phyloP scores from a whole-genome alignment of 2,329 filamentous ascomycete genomes.

The Pseudogymnoascus sp. region DNA sequence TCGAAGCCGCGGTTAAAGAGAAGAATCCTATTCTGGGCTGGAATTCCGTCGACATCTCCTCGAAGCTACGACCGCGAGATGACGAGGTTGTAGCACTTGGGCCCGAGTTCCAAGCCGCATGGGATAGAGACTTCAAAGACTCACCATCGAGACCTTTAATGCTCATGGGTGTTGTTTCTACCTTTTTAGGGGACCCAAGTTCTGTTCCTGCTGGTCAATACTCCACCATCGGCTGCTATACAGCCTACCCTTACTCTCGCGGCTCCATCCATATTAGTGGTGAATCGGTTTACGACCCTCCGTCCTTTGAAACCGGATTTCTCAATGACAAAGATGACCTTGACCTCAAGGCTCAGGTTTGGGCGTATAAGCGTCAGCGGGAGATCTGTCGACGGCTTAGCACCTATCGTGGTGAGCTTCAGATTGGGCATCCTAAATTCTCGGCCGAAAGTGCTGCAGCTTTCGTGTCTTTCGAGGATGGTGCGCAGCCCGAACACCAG shows the following conservation, averaged over 20 bases:
- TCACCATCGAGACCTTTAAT: conserved; percentile 32
- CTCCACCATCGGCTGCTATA: conserved; percentile 45
- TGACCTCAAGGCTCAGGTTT: conserved; percentile 51
- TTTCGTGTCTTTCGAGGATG: conserved; percentile 25
- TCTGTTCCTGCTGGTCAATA: conserved; percentile 40
- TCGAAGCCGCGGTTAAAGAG: conserved; percentile 37
- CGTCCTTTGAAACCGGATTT: conserved; percentile 47
- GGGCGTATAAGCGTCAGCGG: conserved; percentile 59
- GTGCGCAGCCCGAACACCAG: conserved; percentile 17
- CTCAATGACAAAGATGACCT: conserved; percentile 41
- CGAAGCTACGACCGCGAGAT: conserved; percentile 49
- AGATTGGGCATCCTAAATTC: conserved; percentile 39
- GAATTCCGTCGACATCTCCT: conserved; percentile 49
- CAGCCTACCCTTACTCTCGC: conserved; percentile 53
- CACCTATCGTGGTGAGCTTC: conserved; percentile 42
- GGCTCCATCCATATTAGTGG: conserved; percentile 54
- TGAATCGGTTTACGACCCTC: conserved; percentile 35
- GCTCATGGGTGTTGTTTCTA: conserved; percentile 44
- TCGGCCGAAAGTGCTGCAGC: conserved; percentile 34
- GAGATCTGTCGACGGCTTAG: conserved; percentile 51
- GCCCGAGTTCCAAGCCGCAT: conserved; percentile 44
- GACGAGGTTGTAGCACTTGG: conserved; percentile 47
- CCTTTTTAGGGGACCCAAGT: conserved; percentile 39
- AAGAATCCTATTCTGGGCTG: conserved; percentile 48
- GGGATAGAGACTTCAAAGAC: conserved; percentile 47